Conservation (phyloP, 1,284 basidiomycete species). For the Thecaphora thlaspeos region DNA sequence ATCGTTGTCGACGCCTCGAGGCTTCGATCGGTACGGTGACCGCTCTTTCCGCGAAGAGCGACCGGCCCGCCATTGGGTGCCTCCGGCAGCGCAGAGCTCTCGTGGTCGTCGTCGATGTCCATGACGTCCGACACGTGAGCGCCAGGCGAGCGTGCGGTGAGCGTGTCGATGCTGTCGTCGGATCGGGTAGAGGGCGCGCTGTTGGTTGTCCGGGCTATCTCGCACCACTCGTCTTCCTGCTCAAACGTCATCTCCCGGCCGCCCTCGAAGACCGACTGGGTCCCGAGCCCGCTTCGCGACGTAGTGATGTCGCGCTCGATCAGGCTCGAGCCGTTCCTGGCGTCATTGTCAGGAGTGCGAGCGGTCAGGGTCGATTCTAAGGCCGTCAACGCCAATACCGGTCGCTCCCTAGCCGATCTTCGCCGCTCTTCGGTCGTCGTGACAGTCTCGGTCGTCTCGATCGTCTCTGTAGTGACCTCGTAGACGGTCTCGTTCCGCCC, state of each 20-base stretch:
- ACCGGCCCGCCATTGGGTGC: conserved; percentile 14
- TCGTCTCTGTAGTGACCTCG: conserved; percentile 60
- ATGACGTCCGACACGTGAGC: background rate
- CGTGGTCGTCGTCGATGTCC: background rate
- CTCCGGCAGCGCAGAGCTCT: conserved; percentile 8
- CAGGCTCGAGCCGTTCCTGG: background rate
- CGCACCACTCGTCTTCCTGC: conserved; percentile 37
- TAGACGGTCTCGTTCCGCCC: conserved; percentile 47
- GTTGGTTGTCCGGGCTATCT: conserved; percentile 27
- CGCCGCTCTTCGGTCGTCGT: conserved; percentile 39
- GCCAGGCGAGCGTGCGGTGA: background rate
- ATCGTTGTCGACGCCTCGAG: conserved; percentile 40
- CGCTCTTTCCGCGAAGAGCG: background rate
- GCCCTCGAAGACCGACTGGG: conserved; percentile 26
- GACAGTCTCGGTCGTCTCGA: conserved; percentile 52
- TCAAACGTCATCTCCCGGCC: conserved; percentile 27
- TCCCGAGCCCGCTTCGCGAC: conserved; percentile 24
- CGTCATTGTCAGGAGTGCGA: background rate
- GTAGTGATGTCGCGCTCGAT: conserved; percentile 27
- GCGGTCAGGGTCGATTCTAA: background rate
- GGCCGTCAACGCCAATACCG: too few species aligned
- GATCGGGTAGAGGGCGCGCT: conserved; percentile 13
- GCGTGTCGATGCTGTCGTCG: background rate
- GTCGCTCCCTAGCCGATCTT: too few species aligned
- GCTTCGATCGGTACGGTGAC: background rate